Conservation (phyloP, 441 rosid genomes). For the Lepidium campestre region DNA sequence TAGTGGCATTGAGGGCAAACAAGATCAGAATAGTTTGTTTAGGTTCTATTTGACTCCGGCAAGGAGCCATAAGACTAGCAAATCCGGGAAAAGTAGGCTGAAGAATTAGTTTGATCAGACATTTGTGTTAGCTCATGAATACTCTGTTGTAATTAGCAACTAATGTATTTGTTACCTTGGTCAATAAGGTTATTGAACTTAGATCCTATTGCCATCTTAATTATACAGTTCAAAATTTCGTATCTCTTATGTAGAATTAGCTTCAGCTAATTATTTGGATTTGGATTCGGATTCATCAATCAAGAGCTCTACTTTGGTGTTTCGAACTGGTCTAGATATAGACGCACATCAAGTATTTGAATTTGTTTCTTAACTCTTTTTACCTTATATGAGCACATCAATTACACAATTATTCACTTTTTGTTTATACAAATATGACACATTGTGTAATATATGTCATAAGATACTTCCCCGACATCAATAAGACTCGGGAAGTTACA, state of each 20-base stretch:
- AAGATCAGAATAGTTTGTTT: slow-evolving; percentile 31
- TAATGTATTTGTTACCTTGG: slow-evolving; percentile 5
- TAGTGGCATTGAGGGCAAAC: slow-evolving; percentile 19
- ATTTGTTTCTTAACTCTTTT: no score
- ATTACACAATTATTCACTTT: neutral
- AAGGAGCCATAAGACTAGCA: slow-evolving; percentile 43
- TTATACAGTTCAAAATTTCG: neutral
- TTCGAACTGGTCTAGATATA: neutral
- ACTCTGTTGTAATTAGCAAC: slow-evolving; percentile 17
- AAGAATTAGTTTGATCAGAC: slow-evolving; percentile 11
- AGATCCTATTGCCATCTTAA: neutral
- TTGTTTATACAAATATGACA: slow-evolving; percentile 13
- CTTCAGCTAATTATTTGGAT: neutral
- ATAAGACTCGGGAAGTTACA: slow-evolving; percentile 4
- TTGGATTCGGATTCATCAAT: neutral
- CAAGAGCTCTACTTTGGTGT: neutral
- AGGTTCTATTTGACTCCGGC: slow-evolving; percentile 55
- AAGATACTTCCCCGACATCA: neutral
- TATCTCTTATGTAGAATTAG: neutral
- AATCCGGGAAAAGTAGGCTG: slow-evolving; percentile 45
- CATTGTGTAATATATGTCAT: neutral
- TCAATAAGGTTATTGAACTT: neutral
- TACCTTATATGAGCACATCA: neutral
- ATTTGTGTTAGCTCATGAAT: neutral
- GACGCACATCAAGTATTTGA: neutral